These are phyloP conservation scores for Hydnomerulius pinastri DNA, from an alignment of 768 basidiomycete genomes.

Conservation along the genomic window DNA sequence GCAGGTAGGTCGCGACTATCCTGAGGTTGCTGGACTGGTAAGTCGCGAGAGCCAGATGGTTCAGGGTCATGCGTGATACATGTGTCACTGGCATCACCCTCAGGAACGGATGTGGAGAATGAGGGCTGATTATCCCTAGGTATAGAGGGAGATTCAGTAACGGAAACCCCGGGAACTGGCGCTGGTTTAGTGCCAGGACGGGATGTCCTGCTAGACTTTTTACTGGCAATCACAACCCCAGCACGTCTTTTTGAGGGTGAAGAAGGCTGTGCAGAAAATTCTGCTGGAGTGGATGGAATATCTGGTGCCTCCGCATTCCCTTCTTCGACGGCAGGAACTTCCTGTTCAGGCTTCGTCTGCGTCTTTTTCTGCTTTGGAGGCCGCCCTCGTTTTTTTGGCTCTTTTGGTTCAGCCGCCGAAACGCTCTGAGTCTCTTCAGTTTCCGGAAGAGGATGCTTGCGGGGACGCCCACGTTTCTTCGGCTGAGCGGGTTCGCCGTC, in stretches of 20 bases:
- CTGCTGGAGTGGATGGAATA: not conserved
- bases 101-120: no score
- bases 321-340: not conserved
- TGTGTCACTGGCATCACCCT: no score
- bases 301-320: not conserved
- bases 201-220: not conserved
- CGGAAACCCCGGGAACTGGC: no score
- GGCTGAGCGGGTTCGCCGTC: conserved; percentile 15
- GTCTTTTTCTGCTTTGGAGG: conserved; percentile 25
- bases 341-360: conserved; percentile 2
- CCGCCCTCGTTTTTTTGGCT: conserved; percentile 41
- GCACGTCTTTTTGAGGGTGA: not conserved
- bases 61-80: no score
- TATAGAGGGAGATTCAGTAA: no score
- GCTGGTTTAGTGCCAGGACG: no score
- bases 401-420: not conserved
- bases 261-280: not conserved
- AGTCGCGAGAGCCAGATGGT: not conserved
- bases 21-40: not conserved
- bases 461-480: conserved; percentile 40
- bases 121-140: no score
- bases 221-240: not conserved
- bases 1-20: not conserved
- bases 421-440: not conserved
- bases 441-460: conserved; percentile 20